These are phyloP conservation scores for Yamadazyma endophytica DNA, from an alignment of 805 yeast genomes.

Conservation along the genomic window DNA sequence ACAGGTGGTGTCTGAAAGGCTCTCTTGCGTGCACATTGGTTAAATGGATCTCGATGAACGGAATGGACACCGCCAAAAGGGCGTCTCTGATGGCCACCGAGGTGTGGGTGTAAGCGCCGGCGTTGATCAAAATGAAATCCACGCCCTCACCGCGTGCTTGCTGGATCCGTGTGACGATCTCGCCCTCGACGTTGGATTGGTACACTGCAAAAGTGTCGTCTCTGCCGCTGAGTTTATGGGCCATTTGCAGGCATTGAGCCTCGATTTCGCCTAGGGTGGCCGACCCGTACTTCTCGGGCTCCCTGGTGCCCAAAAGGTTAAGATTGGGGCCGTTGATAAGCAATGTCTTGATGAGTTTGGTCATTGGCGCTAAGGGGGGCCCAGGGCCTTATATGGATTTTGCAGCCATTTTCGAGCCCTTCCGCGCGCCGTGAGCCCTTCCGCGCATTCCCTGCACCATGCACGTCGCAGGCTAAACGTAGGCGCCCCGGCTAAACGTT, in stretches of 20 bases:
- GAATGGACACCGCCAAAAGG: conserved; percentile 39
- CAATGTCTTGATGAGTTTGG: conserved; percentile 21
- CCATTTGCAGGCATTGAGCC: neutral
- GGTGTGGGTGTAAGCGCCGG: conserved; percentile 49
- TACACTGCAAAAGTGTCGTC: neutral
- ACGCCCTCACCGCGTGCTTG: conserved; percentile 36
- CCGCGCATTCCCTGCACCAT: no score
- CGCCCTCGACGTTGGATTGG: conserved; percentile 12
- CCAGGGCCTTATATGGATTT: no score
- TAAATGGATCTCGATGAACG: conserved; percentile 44
- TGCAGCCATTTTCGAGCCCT: no score
- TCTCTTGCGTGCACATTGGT: conserved; percentile 47
- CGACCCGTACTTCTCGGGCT: conserved; percentile 46
- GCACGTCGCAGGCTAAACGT: no score
- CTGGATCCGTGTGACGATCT: conserved; percentile 40
- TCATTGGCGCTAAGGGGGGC: no score
- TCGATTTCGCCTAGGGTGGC: conserved; percentile 36
- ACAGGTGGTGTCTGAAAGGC: conserved; percentile 43
- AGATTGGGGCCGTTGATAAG: conserved; percentile 46
- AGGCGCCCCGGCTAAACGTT: no score
- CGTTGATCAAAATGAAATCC: conserved; percentile 41
- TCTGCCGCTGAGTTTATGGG: neutral
- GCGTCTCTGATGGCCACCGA: conserved; percentile 47
- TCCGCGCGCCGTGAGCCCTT: no score
- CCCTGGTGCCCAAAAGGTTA: conserved; percentile 40